phyloP scores from a whole-genome alignment of 2,329 filamentous ascomycete species.

The Curvularia spicifera region DNA sequence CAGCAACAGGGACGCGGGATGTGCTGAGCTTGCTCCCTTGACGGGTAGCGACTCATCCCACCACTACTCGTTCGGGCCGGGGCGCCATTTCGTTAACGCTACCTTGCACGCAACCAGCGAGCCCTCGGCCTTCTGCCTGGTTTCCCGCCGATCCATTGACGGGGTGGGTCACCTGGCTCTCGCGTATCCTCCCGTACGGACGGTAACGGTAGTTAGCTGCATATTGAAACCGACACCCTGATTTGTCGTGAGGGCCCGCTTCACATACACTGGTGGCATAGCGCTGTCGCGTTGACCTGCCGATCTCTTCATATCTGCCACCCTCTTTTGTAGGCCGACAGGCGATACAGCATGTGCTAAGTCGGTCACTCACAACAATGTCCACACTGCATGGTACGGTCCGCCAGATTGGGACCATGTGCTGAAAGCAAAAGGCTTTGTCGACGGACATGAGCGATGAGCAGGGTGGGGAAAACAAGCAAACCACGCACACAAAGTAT shows the following conservation, averaged over 20 bases:
- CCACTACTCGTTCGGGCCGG: slow-evolving; percentile 28
- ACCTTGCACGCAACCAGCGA: slow-evolving; percentile 27
- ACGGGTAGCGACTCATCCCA: slow-evolving; percentile 20
- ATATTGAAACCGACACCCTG: slow-evolving; percentile 20
- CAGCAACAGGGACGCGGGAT: slow-evolving; percentile 25
- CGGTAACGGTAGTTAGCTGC: slow-evolving; percentile 31
- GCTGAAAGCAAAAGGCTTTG: slow-evolving; percentile 25
- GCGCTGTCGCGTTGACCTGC: slow-evolving; percentile 17
- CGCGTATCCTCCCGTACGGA: slow-evolving; percentile 33
- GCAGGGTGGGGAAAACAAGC: slow-evolving; percentile 8
- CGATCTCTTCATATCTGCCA: slow-evolving; percentile 23
- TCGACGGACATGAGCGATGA: slow-evolving; percentile 34
- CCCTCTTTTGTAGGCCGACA: slow-evolving; percentile 13
- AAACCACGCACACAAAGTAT: slow-evolving; percentile 10
- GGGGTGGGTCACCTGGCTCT: slow-evolving; percentile 35
- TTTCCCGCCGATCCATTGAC: slow-evolving; percentile 34
- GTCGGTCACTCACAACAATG: slow-evolving; percentile 21
- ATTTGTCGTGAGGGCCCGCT: slow-evolving; percentile 31
- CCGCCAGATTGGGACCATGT: slow-evolving; percentile 9
- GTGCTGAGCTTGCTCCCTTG: slow-evolving; percentile 22
- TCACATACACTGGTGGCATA: slow-evolving; percentile 24
- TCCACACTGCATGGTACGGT: slow-evolving; percentile 16
- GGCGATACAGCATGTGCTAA: slow-evolving; percentile 12
- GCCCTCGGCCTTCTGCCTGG: slow-evolving; percentile 24
- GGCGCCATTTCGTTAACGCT: slow-evolving; percentile 29